Percentiles rank a stretch among this genome's conserved stretches.
phyloP scores from a whole-genome alignment of 805 yeast genomes.

The Ogataea polymorpha region DNA sequence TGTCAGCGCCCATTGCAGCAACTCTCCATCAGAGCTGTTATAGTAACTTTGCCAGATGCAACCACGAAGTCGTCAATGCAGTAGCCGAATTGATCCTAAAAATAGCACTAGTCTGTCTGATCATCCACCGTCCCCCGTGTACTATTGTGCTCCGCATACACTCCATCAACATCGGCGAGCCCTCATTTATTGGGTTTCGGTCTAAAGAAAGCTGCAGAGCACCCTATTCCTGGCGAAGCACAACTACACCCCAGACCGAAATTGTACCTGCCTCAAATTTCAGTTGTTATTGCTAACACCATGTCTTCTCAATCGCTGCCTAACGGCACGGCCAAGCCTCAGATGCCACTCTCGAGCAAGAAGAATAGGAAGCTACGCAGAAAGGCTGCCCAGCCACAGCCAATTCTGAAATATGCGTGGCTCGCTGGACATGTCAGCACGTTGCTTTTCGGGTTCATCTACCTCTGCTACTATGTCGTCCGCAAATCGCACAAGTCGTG shows the following conservation, averaged over 20 bases:
- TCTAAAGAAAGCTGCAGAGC: no score
- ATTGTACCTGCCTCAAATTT: slow-evolving; percentile 2
- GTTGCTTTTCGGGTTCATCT: slow-evolving; percentile 40
- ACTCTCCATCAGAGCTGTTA: no score
- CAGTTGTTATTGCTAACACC: slow-evolving; percentile 1
- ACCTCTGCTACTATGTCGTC: slow-evolving; percentile 34
- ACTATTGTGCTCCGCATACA: no score
- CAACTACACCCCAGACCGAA: background rate
- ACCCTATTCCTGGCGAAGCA: no score
- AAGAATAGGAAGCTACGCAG: slow-evolving; percentile 35
- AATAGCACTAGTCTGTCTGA: no score
- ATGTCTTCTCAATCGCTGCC: slow-evolving; percentile 7
- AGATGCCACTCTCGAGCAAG: slow-evolving; percentile 3
- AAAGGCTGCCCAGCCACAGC: slow-evolving; percentile 33
- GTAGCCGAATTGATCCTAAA: no score
- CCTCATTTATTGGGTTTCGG: no score
- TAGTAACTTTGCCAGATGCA: no score
- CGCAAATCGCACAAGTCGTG: slow-evolving; percentile 37
- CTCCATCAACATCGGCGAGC: no score
- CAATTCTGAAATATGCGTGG: slow-evolving; percentile 51
- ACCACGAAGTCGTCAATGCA: no score
- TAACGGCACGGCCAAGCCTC: slow-evolving; percentile 6
- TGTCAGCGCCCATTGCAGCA: no score
- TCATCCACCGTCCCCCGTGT: no score
- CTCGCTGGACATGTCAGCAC: slow-evolving; percentile 51